phyloP scores from a whole-genome alignment of 2,329 filamentous ascomycete genomes.

The Trichoderma sp. region DNA sequence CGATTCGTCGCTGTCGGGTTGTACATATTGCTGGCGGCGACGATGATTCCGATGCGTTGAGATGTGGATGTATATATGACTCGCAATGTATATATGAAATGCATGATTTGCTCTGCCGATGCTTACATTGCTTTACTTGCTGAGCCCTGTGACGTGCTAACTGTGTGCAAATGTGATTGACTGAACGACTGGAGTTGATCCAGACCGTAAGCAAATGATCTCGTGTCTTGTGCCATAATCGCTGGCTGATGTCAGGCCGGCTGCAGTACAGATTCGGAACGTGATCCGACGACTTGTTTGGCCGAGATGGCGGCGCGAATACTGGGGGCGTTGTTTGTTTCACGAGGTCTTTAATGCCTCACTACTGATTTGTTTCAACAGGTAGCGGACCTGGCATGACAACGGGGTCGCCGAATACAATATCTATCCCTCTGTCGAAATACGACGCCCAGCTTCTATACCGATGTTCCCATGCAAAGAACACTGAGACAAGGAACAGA shows the following conservation, averaged over 20 bases:
- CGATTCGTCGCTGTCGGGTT: conserved; percentile 7
- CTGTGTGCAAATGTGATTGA: neutral
- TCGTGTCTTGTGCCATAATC: neutral
- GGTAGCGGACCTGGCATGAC: too few species aligned
- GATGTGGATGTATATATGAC: conserved; percentile 28
- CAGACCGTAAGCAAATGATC: neutral
- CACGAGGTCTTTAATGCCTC: conserved; percentile 1
- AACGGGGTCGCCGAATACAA: neutral
- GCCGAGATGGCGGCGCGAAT: neutral
- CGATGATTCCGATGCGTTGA: conserved; percentile 4
- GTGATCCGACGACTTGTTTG: neutral
- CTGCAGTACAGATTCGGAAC: neutral
- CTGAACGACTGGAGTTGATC: neutral
- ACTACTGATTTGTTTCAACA: neutral
- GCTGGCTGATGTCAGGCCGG: neutral
- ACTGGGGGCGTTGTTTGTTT: conserved; percentile 1
- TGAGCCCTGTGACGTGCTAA: neutral
- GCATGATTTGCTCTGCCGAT: conserved; percentile 17
- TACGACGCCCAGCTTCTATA: too few species aligned
- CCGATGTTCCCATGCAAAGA: too few species aligned
- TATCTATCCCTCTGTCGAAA: too few species aligned
- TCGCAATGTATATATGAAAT: conserved; percentile 26
- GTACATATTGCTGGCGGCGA: conserved; percentile 24
- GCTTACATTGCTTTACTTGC: neutral
- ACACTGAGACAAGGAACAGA: neutral